Conservation (phyloP, 345 rosid genomes). For the Aquilaria sinensis region DNA sequence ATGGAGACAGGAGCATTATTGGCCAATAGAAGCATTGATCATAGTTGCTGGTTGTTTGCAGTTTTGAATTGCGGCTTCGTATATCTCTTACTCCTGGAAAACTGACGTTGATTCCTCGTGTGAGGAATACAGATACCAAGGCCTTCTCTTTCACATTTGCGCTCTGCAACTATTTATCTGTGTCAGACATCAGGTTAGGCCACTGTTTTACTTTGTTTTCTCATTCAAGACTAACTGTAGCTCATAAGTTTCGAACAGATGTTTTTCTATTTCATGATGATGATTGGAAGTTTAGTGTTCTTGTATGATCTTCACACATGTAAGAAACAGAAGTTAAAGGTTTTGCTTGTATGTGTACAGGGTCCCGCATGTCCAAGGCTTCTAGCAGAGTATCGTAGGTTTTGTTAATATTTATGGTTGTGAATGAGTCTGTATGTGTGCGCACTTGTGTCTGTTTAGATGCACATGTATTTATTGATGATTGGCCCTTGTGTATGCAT, state of each 20-base stretch:
- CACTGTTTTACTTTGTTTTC: background rate
- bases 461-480: too few relatives aligned
- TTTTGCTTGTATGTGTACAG: too few relatives aligned
- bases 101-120: slow-evolving; percentile 81
- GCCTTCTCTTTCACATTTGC: slow-evolving; percentile 73
- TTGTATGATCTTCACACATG: background rate
- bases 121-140: slow-evolving; percentile 74
- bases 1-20: too few relatives aligned
- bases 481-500: too few relatives aligned
- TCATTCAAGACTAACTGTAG: too few relatives aligned
- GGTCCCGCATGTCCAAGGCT: too few relatives aligned
- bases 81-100: slow-evolving; percentile 60
- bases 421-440: too few relatives aligned
- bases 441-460: too few relatives aligned
- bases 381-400: too few relatives aligned
- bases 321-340: too few relatives aligned
- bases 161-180: slow-evolving; percentile 57
- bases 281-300: slow-evolving; percentile 4
- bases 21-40: too few relatives aligned
- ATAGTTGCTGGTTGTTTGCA: slow-evolving; percentile 19
- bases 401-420: too few relatives aligned
- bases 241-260: background rate
- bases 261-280: slow-evolving; percentile 7
- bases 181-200: slow-evolving; percentile 81
- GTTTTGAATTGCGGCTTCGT: slow-evolving; percentile 84